A percentile compares a stretch with the other conserved stretches of the same genome.
phyloP scores from a whole-genome alignment of 2,329 filamentous ascomycete species.

The Xylariaceae sp. region DNA sequence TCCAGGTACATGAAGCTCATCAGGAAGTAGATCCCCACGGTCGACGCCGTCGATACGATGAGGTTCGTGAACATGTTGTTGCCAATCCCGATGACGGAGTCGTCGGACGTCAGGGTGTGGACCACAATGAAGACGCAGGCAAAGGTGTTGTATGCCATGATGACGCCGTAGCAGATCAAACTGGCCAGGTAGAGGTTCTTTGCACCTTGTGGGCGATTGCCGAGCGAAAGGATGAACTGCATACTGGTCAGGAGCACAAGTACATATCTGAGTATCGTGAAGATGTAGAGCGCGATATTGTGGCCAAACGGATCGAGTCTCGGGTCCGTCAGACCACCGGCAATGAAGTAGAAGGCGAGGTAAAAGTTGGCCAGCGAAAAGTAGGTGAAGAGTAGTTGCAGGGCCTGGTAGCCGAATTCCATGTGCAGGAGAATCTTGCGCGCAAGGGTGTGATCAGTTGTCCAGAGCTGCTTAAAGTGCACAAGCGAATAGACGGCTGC shows the following conservation, averaged over 20 bases:
- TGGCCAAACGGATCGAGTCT: slow-evolving; percentile 88
- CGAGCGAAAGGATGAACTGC: slow-evolving; percentile 94
- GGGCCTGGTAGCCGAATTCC: slow-evolving; percentile 92
- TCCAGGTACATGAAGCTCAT: slow-evolving; percentile 97
- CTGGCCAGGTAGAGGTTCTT: slow-evolving; percentile 83
- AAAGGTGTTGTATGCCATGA: slow-evolving; percentile 95
- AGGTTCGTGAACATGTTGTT: slow-evolving; percentile 94
- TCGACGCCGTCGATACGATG: slow-evolving; percentile 83
- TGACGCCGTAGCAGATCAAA: slow-evolving; percentile 86
- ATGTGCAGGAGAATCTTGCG: slow-evolving; percentile 91
- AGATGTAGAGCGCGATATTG: slow-evolving; percentile 77
- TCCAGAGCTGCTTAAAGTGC: slow-evolving; percentile 90
- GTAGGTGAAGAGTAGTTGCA: slow-evolving; percentile 91
- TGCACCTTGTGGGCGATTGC: slow-evolving; percentile 91
- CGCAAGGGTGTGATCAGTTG: slow-evolving; percentile 82
- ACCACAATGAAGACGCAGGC: slow-evolving; percentile 85
- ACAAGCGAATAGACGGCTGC: slow-evolving; percentile 96
- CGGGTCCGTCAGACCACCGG: slow-evolving; percentile 78
- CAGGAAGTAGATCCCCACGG: slow-evolving; percentile 89
- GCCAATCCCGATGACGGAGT: slow-evolving; percentile 56
- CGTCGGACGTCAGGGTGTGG: slow-evolving; percentile 60
- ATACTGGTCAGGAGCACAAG: slow-evolving; percentile 85
- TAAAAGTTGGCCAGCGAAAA: slow-evolving; percentile 99
- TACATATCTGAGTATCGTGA: slow-evolving; percentile 78
- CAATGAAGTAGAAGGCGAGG: slow-evolving; percentile 96